Evolutionary conservation across 768 basidiomycete species (phyloP).

Genomic region (Lactarius trivialis): DNA sequence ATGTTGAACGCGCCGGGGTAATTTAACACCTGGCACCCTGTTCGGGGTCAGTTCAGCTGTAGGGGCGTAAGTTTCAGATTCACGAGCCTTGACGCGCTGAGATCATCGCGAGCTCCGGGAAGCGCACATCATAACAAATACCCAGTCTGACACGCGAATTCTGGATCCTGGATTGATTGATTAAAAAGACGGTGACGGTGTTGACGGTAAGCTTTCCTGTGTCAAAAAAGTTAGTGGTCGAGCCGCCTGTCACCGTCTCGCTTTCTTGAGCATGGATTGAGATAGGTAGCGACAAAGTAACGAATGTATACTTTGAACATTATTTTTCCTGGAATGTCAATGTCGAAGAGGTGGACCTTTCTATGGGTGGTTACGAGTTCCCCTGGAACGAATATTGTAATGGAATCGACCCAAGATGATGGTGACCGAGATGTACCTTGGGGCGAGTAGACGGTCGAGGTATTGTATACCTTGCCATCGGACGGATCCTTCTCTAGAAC

Average conservation of each 20-base stretch:
- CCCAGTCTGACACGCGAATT: slow-evolving; percentile 95
- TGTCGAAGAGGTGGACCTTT: slow-evolving; percentile 96
- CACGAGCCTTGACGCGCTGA: slow-evolving; percentile 73
- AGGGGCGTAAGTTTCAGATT: neutral
- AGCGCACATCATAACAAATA: slow-evolving; percentile 93
- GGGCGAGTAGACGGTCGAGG: slow-evolving; percentile 85
- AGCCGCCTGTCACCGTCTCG: slow-evolving; percentile 77
- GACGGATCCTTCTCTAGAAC: slow-evolving; percentile 76
- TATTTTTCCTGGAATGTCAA: slow-evolving; percentile 91
- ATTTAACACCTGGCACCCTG: slow-evolving; percentile 81
- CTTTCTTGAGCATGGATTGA: slow-evolving; percentile 55
- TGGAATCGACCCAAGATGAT: slow-evolving; percentile 1
- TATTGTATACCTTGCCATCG: slow-evolving; percentile 80
- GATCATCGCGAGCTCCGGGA: slow-evolving; percentile 90
- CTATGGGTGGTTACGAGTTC: slow-evolving; percentile 83
- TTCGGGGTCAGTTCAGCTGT: neutral
- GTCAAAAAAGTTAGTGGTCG: slow-evolving; percentile 69
- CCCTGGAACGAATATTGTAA: slow-evolving; percentile 43
- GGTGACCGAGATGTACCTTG: slow-evolving; percentile 39
- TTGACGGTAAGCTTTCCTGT: slow-evolving; percentile 45
- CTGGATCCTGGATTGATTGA: slow-evolving; percentile 38
- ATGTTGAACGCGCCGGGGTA: slow-evolving; percentile 95
- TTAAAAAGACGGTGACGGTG: neutral
- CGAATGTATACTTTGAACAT: slow-evolving; percentile 60
- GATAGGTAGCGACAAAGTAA: neutral